Evolutionary conservation across 1,139 yeast species (phyloP), one percentile per base, ranked within the genome.

Genomic region (Geotrichum klebahnii): DNA sequence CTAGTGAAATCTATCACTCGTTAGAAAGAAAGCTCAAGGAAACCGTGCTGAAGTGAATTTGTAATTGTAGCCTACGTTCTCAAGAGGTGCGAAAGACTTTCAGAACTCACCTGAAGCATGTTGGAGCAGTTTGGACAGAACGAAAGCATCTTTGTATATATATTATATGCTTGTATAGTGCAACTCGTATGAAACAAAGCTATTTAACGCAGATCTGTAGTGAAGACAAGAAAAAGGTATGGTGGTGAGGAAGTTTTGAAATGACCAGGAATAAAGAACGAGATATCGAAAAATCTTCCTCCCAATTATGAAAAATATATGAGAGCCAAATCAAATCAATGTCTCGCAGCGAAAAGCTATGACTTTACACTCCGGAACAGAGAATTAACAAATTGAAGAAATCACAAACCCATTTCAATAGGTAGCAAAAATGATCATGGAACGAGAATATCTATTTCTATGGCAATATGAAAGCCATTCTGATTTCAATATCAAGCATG

Each of bases 111-210:
- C 56, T 84, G 76, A 41, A 90, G 76, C 95, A 90, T 84, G 62
- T 90, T 90, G 23, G 95, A 81, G 69, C 97, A 90, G 64, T 83
- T 79, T 2, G 97, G 97, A 62, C 97, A 90, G 67, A 90, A 90
- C 1, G 97, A 86, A 54, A 90, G 75, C 97, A 90, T 90, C 8
- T 24, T 34, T 24, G 37, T 14, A 3, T 19, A 42, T 19, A 19
- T 12, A 19, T 12, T 8, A 4, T 12, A 19, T 17, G 19, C 31
- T 31, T 14, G 19, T 39, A 14, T 9, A 24, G 9, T 16, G 3
- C 9, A 26, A 37, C 16, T 37, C 28, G 14, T 38, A 24, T 38
- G 3, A 12, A 33, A 17, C 6, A 35, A 35, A 35, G 12, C 6
- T 35, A 35, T 35, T 35, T n/a, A n/a, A 35, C 22, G 5, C 12